A percentile compares a stretch with the other conserved stretches of the same genome.
These are phyloP conservation scores for Salvia sclarea DNA, from an alignment of 305 asterid species.

Conservation along the genomic window DNA sequence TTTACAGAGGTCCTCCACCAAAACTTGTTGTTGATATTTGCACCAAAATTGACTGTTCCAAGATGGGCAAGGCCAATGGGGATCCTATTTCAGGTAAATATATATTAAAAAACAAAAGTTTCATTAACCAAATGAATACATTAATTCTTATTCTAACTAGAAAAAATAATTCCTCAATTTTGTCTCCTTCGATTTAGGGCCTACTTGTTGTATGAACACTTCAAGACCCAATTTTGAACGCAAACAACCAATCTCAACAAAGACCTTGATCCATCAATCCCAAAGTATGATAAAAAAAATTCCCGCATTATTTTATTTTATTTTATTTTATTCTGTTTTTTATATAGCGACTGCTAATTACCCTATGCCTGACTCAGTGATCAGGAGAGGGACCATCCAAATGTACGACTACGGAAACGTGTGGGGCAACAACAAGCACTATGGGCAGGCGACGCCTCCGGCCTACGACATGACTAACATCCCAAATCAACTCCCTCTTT, in stretches of 20 bases:
- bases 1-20: conserved; percentile 52
- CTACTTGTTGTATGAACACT: conserved; percentile 68
- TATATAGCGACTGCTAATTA: no score
- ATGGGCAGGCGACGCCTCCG: conserved; percentile 71
- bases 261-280: conserved; percentile 73
- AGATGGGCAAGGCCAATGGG: conserved; percentile 43
- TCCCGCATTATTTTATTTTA: background rate
- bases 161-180: background rate
- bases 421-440: conserved; percentile 50
- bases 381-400: conserved; percentile 54
- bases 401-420: conserved; percentile 63
- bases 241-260: conserved; percentile 68
- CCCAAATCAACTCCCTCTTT: conserved; percentile 58
- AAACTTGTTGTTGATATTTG: conserved; percentile 60
- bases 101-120: conserved; percentile 27
- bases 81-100: no score
- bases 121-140: background rate
- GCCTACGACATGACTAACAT: conserved; percentile 51
- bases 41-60: conserved; percentile 47
- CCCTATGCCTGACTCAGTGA: conserved; percentile 39
- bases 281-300: conserved; percentile 59
- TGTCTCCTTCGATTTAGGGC: conserved; percentile 42
- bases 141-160: background rate
- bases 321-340: background rate
- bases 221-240: conserved; percentile 44